Evolutionary conservation across 345 rosid species (phyloP), one percentile per base, ranked within the genome.

Genomic region (Lepidium sativum): DNA sequence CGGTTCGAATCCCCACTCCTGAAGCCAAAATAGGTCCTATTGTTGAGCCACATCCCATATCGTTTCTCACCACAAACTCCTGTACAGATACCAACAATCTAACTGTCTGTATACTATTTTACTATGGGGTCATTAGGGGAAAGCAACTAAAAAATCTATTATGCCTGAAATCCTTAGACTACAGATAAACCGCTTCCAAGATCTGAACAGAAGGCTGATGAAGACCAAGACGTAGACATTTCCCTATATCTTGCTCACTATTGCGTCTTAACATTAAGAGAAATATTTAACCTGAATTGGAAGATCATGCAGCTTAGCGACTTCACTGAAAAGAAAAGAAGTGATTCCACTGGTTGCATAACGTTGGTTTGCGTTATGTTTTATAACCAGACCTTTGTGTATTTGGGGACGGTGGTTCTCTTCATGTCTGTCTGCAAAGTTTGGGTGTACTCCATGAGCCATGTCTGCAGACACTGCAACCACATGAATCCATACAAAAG

Each of bases 11-110:
- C 66, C 97, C 98, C 14, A 87, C 82, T 21, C 97, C 96, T 40
- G 96, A 89, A 66, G 98, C 97, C 48, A 92, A 87, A 71, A 89
- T 92, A 7, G 98, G 97, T 53, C 98, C 98, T 49, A 92, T 86
- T 61, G 98, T 92, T 47, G 97, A 92, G 34, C 98, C 98, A 69
- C 98, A 92, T 66, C 94, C 98, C 96, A 92, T 86, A 66, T 92
- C 98, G 29, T 92, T 92, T 73, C 98, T 87, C 67, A 92, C 96
- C 56, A 87, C 98, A 79, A 87, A 92, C 54, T 92, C 97, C 97
- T 92, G 44, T 67, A 69, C 16, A n/a, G 25, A 62, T 70, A 61
- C 6, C 39, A 15, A 35, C 23, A 41, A 0, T 48, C 38, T 18
- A 8, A 50, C 14, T 47, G 27, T 39, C 21, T 23, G 25, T 23